A percentile compares a stretch with the other conserved stretches of the same genome.
phyloP scores from a whole-genome alignment of 345 rosid species.

The Physaria fendleri region DNA sequence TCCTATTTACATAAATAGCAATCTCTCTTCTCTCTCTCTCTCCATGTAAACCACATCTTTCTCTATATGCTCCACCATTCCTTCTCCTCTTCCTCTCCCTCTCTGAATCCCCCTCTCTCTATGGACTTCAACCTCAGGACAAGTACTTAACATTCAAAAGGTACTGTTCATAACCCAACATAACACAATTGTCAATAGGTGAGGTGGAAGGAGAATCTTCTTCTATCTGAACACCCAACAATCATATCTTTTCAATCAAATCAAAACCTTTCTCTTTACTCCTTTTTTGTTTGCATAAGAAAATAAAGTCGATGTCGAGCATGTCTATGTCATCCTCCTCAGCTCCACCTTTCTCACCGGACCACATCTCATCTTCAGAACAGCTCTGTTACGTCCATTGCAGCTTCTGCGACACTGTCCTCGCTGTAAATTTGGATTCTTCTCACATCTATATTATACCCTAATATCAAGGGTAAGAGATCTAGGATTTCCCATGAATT shows the following conservation, averaged over 20 bases:
- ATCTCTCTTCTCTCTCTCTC: constrained; percentile 14
- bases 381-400: constrained; percentile 97
- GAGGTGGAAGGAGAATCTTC: constrained; percentile 24
- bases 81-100: constrained; percentile 27
- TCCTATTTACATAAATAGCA: constrained; percentile 17
- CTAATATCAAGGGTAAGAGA: background rate
- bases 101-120: constrained; percentile 30
- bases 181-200: constrained; percentile 23
- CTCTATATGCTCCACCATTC: constrained; percentile 28
- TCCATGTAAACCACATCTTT: constrained; percentile 19
- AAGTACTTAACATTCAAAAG: constrained; percentile 21
- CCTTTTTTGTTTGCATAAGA: background rate
- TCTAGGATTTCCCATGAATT: background rate
- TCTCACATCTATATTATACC: background rate
- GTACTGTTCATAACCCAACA: constrained; percentile 15
- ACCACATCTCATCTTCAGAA: constrained; percentile 81
- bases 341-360: constrained; percentile 66
- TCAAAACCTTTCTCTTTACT: constrained; percentile 6
- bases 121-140: constrained; percentile 32
- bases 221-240: constrained; percentile 20
- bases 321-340: constrained; percentile 51
- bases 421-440: constrained; percentile 49
- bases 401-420: constrained; percentile 91
- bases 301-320: constrained; percentile 19
- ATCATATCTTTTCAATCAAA: constrained; percentile 22